These are phyloP conservation scores for Hortiboletus flavorubellus DNA, from an alignment of 768 basidiomycete genomes.

Conservation along the genomic window DNA sequence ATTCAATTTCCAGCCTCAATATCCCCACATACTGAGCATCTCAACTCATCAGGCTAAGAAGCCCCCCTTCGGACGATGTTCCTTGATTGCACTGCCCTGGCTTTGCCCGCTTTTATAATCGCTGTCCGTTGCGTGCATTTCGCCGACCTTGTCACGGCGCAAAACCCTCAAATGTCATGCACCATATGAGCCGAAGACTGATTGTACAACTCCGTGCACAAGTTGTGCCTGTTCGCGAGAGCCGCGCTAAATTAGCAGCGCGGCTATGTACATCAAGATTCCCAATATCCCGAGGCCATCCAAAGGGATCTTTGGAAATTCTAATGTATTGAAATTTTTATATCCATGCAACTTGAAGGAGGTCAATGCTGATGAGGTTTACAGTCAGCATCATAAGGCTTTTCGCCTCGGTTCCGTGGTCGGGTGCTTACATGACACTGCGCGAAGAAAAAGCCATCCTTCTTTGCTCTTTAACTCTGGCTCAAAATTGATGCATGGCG, in stretches of 20 bases:
- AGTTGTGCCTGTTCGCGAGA: neutral
- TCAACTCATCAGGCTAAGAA: neutral
- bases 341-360: no score
- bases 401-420: constrained; percentile 41
- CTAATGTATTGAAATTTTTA: no score
- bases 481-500: neutral
- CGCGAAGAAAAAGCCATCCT: constrained; percentile 29
- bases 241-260: neutral
- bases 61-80: neutral
- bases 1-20: neutral
- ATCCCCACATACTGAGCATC: neutral
- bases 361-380: neutral
- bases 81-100: neutral
- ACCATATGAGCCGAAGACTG: neutral
- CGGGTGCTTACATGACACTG: constrained; percentile 26
- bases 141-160: neutral
- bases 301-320: no score
- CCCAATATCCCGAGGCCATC: no score
- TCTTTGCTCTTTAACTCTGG: neutral
- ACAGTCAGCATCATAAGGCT: neutral
- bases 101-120: neutral
- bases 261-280: neutral
- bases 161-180: neutral
- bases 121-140: neutral
- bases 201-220: neutral